Evolutionary conservation across 768 basidiomycete genomes (phyloP), one percentile per base, ranked within the genome.

Genomic region (Tubosaeta sp.): DNA sequence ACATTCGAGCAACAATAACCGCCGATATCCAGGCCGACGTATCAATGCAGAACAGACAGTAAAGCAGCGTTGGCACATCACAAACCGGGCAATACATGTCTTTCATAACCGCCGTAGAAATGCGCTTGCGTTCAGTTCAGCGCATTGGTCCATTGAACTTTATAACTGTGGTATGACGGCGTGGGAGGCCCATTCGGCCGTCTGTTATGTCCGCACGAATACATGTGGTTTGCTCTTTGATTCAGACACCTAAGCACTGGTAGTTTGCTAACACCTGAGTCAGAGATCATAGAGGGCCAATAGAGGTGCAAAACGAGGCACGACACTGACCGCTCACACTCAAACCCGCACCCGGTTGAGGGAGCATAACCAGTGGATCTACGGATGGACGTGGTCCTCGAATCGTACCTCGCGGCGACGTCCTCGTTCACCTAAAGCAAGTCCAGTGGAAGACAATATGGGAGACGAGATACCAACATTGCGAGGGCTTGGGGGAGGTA

Each of bases 1-100:
- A 29, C 27, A 29, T 13, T 27, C 43, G 11, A 29, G 16, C 16
- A 29, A 26, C 26, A 26, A 17, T 9, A n/a, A 25, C 13, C 9
- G 11, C 26, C 8, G 29, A 50, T 43, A 12, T 19, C 65, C 56
- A 68, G 41, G 55, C 57, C 22, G 52, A 68, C 41, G 78, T 57
- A 52, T 82, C 76, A 8, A 84, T 67, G 43, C 73, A 71, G 67
- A 83, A 81, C 19, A 83, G 62, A 59, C 79, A 83, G 56, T 84
- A 83, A 45, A 82, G 58, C 41, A 82, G 60, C 1, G 76, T 77
- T 2, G 81, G 76, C 1, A 74, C 73, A 34, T 71, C 68, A 56
- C 82, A 84, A 0, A 77, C 73, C 1, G 82, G 81, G 58, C 83
- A 84, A 22, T 67, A 65, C 2, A 76, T 65, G 0, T 74, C 71